Evolutionary conservation across 139 green algal species (phyloP).

Genomic region (Klebsormidium nitens): DNA sequence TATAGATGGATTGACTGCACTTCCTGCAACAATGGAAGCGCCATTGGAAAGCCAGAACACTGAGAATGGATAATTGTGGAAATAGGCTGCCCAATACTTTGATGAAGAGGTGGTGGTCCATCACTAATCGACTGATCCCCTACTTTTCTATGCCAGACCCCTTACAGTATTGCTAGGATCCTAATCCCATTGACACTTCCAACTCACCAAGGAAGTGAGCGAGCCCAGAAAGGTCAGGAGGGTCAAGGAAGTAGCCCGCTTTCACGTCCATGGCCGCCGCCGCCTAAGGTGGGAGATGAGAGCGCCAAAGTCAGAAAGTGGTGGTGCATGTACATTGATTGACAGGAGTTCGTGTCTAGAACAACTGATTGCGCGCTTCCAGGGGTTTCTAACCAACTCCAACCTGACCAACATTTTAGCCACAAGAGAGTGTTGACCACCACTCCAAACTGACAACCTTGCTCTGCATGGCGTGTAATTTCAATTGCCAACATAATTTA

Average conservation of each 20-base stretch:
- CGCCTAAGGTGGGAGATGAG: too few relatives aligned
- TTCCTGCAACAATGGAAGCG: not conserved
- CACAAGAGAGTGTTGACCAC: not conserved
- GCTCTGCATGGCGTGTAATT: too few relatives aligned
- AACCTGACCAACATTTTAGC: not conserved
- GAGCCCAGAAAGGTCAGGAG: constrained; percentile 60
- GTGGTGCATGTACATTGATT: not conserved
- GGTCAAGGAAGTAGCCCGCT: constrained; percentile 71
- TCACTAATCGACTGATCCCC: not conserved
- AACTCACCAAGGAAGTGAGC: constrained; percentile 67
- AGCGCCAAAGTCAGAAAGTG: too few relatives aligned
- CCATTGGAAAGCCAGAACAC: not conserved
- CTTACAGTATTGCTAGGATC: not conserved
- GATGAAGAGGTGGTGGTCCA: not conserved
- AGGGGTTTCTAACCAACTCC: not conserved
- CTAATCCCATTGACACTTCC: not conserved
- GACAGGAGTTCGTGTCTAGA: not conserved
- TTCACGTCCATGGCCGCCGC: constrained; percentile 70
- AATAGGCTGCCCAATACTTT: not conserved
- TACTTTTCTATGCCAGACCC: not conserved
- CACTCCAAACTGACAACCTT: not conserved
- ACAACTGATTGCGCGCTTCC: not conserved
- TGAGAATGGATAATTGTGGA: constrained; percentile 1
- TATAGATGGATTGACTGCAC: not conserved
- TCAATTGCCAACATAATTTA: too few relatives aligned